Evolutionary conservation across 352 stramenopile species (phyloP).

Genomic region (Phytophthora megakarya): DNA sequence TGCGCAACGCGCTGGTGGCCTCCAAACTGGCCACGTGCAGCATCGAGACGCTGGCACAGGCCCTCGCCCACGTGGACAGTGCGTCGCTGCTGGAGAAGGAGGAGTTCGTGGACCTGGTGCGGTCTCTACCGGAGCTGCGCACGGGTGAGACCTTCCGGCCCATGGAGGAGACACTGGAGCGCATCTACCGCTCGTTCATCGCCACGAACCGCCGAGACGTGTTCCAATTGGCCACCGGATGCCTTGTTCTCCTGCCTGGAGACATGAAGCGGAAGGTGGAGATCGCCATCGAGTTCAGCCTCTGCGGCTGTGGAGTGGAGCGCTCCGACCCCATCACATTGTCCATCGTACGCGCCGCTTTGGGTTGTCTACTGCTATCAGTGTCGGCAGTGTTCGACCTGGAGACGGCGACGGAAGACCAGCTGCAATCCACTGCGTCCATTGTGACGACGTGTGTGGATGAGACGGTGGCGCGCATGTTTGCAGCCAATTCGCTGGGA

Average conservation of each 20-base stretch:
- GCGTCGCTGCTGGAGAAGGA: constrained; percentile 44
- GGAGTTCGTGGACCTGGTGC: constrained; percentile 68
- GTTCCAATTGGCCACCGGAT: constrained; percentile 66
- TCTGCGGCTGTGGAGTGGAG: constrained; percentile 43
- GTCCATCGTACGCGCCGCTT: constrained; percentile 41
- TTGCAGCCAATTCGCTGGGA: constrained; percentile 44
- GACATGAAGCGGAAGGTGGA: constrained; percentile 61
- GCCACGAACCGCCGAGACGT: constrained; percentile 57
- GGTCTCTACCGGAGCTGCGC: constrained; percentile 54
- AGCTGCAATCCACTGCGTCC: constrained; percentile 56
- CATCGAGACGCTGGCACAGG: constrained; percentile 41
- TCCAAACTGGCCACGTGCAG: constrained; percentile 57
- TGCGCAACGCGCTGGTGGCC: constrained; percentile 75
- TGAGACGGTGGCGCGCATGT: constrained; percentile 58
- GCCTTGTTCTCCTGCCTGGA: constrained; percentile 58
- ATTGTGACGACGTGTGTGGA: constrained; percentile 66
- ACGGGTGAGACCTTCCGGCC: constrained; percentile 63
- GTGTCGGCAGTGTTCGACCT: constrained; percentile 72
- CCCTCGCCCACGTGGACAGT: constrained; percentile 39
- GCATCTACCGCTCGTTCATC: constrained; percentile 72
- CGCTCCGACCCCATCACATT: constrained; percentile 42
- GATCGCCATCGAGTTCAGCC: constrained; percentile 60
- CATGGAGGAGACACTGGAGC: constrained; percentile 65
- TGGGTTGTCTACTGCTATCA: constrained; percentile 59
- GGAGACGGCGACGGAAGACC: constrained; percentile 48